A percentile compares a stretch with the other conserved stretches of the same genome.
Conservation (phyloP, 129 eudicot genomes). For the Artemisia tridentata region DNA sequence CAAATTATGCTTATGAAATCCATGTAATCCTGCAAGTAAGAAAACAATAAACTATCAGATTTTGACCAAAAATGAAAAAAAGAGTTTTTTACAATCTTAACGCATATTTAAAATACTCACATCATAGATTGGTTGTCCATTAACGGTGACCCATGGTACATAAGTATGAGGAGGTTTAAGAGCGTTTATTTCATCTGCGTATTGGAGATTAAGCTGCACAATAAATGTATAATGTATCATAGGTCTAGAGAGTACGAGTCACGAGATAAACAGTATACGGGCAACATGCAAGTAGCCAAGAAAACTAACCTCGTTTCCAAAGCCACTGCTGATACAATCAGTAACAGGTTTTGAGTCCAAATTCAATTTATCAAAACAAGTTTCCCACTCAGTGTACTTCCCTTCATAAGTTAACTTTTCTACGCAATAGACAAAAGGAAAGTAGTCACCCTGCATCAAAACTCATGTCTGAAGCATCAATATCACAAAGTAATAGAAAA, state of each 20-base stretch:
- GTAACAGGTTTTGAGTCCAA: constrained; percentile 66
- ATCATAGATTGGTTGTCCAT: constrained; percentile 81
- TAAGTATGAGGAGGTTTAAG: constrained; percentile 87
- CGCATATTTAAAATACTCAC: constrained; percentile 39
- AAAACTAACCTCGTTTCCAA: constrained; percentile 63
- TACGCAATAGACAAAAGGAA: constrained; percentile 77
- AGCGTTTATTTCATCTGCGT: constrained; percentile 67
- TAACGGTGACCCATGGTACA: constrained; percentile 89
- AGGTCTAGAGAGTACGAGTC: neutral
- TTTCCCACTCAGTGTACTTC: constrained; percentile 67
- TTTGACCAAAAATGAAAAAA: too few relatives aligned
- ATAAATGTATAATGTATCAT: neutral
- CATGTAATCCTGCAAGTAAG: constrained; percentile 53
- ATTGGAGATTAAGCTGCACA: constrained; percentile 65
- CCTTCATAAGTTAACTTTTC: constrained; percentile 55
- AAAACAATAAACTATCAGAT: neutral
- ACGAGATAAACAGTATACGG: neutral
- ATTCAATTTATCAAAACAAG: constrained; percentile 67
- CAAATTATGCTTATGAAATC: constrained; percentile 62
- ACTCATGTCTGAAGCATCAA: constrained; percentile 4
- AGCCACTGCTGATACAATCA: constrained; percentile 56
- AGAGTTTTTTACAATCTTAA: too few relatives aligned
- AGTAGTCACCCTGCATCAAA: constrained; percentile 66
- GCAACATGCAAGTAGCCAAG: constrained; percentile 6
- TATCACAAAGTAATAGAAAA: neutral